Conservation (phyloP, 2,329 filamentous ascomycete species). For the Exophiala sp. region DNA sequence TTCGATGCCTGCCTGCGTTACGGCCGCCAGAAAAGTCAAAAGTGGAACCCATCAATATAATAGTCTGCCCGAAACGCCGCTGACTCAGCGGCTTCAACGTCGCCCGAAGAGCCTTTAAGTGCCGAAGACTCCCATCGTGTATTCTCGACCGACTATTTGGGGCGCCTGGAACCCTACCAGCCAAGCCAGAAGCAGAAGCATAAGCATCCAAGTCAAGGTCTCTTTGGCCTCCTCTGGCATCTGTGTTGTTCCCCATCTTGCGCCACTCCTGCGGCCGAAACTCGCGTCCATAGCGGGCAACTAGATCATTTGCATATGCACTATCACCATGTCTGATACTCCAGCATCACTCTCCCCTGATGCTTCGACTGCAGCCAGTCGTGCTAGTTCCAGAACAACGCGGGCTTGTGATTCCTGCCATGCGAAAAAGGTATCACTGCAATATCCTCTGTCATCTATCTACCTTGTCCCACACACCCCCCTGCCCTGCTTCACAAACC, state of each 20-base stretch:
- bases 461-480: not conserved
- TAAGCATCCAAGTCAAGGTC: too few relatives aligned
- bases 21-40: too few relatives aligned
- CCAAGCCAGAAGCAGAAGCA: too few relatives aligned
- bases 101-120: not conserved
- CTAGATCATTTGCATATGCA: not conserved
- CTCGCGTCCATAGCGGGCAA: not conserved
- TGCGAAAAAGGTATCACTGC: constrained; percentile 46
- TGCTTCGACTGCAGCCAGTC: not conserved
- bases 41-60: too few relatives aligned
- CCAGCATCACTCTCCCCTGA: constrained; percentile 1
- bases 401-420: constrained; percentile 48
- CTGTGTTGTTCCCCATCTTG: too few relatives aligned
- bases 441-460: too few relatives aligned
- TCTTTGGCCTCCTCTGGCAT: too few relatives aligned
- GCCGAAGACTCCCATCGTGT: not conserved
- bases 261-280: too few relatives aligned
- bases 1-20: too few relatives aligned
- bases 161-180: too few relatives aligned
- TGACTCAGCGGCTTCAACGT: not conserved
- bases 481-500: not conserved
- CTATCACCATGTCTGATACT: constrained; percentile 7
- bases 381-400: not conserved
- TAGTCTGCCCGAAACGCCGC: not conserved
- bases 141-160: too few relatives aligned